phyloP scores from a whole-genome alignment of 495 filamentous ascomycete species.

The Darksidea phi region DNA sequence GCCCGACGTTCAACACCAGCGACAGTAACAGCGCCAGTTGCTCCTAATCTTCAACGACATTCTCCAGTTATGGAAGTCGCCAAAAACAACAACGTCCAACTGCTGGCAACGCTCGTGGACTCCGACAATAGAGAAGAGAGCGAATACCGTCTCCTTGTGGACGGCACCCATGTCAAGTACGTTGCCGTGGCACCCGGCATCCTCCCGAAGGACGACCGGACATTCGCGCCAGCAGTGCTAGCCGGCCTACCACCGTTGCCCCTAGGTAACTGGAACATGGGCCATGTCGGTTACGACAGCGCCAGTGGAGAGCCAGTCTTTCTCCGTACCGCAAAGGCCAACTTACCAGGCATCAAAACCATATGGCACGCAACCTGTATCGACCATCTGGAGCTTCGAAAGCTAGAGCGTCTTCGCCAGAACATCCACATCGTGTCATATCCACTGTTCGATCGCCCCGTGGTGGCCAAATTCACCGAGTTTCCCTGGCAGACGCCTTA shows the following conservation, averaged over 20 bases:
- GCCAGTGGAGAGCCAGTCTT: not conserved
- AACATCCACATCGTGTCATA: slow-evolving; percentile 4
- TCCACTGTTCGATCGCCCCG: not conserved
- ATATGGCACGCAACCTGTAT: not conserved
- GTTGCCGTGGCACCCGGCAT: too few relatives aligned
- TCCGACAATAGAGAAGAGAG: too few relatives aligned
- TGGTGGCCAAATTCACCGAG: not conserved
- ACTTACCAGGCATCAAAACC: slow-evolving; percentile 1
- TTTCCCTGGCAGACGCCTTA: slow-evolving; percentile 5
- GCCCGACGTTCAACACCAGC: too few relatives aligned
- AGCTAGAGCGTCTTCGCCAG: not conserved
- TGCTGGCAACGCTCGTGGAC: too few relatives aligned
- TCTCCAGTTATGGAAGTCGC: too few relatives aligned
- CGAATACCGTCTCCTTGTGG: too few relatives aligned
- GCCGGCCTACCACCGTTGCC: not conserved
- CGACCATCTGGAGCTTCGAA: slow-evolving; percentile 2
- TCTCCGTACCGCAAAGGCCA: not conserved
- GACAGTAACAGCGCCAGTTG: too few relatives aligned
- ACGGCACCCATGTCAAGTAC: too few relatives aligned
- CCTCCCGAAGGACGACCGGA: too few relatives aligned
- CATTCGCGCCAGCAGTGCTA: too few relatives aligned
- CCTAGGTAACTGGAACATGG: not conserved
- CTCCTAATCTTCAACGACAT: too few relatives aligned
- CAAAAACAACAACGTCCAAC: too few relatives aligned
- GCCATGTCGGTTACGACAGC: not conserved